Evolutionary conservation across 768 basidiomycete genomes (phyloP), one percentile per base, ranked within the genome.

Genomic region (Tylopilus sp.): DNA sequence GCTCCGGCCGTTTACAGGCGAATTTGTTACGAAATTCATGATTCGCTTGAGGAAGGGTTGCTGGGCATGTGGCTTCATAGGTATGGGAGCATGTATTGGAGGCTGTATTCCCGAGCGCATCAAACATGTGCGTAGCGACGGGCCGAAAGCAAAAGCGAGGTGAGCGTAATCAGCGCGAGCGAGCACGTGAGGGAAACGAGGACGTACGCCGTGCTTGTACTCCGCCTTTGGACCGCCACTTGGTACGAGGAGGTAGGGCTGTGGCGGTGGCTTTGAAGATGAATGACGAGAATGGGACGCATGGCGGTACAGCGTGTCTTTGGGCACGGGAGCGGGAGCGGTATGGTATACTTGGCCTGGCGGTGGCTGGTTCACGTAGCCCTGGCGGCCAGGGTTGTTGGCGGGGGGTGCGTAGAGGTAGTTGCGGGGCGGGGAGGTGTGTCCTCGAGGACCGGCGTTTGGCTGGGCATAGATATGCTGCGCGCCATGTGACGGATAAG

Each of bases 41-140:
- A 70, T 49, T 16, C 69, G 68, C 45, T 60, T 71, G 33, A 71
- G 50, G 14, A 71, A 30, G n/a, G 67, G 68, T 24, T 63, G 68
- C 21, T 63, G 54, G 5, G 33, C 47, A 16, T 69, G 61, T 22
- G 69, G 69, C 44, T 57, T 71, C 6, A 57, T 57, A 4, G 67
- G 69, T 24, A 67, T 37, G 7, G 69, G 65, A 1, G 67, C 51
- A n/a, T 71, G 68, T 63, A 65, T 65, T 24, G 25, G 42, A 17
- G 57, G 57, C 66, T 69, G 38, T 22, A 61, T 38, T 13, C 14
- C 12, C 24, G 24, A 50, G 30, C 16, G 42, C 8, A 45, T 28
- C 28, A 58, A 51, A 52, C 33, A 49, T 53, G 34, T 4, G 5
- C n/a, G 51, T 53, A 46, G 48, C 47, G 48, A 19, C 40, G 25